Evolutionary conservation across 2,329 filamentous ascomycete species (phyloP).

Genomic region (Diaporthe citrichinensis): DNA sequence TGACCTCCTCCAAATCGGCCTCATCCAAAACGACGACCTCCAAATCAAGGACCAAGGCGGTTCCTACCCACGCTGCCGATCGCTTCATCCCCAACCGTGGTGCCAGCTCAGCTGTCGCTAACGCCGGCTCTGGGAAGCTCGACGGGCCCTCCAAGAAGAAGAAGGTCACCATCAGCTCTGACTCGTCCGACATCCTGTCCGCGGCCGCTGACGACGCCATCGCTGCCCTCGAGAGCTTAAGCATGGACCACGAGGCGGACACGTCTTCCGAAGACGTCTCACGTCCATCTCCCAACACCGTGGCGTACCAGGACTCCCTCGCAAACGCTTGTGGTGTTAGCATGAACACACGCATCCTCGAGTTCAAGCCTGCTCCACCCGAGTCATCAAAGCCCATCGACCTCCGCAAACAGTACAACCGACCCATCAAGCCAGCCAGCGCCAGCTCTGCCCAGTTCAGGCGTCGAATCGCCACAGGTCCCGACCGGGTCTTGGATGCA

Average conservation of each 20-base stretch:
- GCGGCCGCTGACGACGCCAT: conserved; percentile 85
- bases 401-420: conserved; percentile 97
- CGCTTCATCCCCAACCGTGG: conserved; percentile 96
- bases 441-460: conserved; percentile 87
- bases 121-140: conserved; percentile 86
- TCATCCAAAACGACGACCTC: conserved; percentile 51
- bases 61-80: conserved; percentile 84
- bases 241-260: conserved; percentile 79
- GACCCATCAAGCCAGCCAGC: conserved; percentile 85
- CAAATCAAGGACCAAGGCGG: conserved; percentile 80
- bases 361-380: conserved; percentile 98
- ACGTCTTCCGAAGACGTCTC: conserved; percentile 69
- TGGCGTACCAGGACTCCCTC: conserved; percentile 92
- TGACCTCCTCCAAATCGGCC: conserved; percentile 57
- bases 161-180: conserved; percentile 78
- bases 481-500: conserved; percentile 95
- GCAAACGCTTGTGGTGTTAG: conserved; percentile 93
- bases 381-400: conserved; percentile 99
- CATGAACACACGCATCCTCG: conserved; percentile 93
- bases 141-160: conserved; percentile 78
- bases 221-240: conserved; percentile 84
- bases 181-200: conserved; percentile 83
- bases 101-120: conserved; percentile 89
- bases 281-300: conserved; percentile 87
- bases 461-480: conserved; percentile 92